phyloP scores from a whole-genome alignment of 2,329 filamentous ascomycete genomes.

The Dothideomycetidae sp. region DNA sequence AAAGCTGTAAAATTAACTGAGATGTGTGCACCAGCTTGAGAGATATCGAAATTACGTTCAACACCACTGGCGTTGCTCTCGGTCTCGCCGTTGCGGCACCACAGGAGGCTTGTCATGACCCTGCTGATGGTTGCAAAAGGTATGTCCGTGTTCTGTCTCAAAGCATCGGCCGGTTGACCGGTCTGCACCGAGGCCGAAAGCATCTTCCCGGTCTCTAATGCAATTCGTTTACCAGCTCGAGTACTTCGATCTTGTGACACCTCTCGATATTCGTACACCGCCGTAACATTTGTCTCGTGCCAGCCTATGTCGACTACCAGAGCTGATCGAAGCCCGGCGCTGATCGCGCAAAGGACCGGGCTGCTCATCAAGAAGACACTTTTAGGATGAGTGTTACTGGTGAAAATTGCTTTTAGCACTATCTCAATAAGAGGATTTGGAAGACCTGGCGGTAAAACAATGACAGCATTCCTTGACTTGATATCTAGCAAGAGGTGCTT shows the following conservation, averaged over 20 bases:
- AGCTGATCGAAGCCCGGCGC: slow-evolving; percentile 72
- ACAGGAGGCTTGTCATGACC: slow-evolving; percentile 57
- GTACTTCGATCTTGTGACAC: slow-evolving; percentile 55
- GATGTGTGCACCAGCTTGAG: slow-evolving; percentile 33
- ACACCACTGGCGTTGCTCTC: slow-evolving; percentile 24
- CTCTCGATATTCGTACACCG: slow-evolving; percentile 81
- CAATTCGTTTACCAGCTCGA: slow-evolving; percentile 58
- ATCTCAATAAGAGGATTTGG: slow-evolving; percentile 66
- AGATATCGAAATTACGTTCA: slow-evolving; percentile 17
- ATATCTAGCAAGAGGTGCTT: slow-evolving; percentile 60
- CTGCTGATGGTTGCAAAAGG: slow-evolving; percentile 71
- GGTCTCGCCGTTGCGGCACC: slow-evolving; percentile 43
- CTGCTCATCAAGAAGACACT: slow-evolving; percentile 68
- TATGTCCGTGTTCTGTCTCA: slow-evolving; percentile 15
- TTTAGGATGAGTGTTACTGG: slow-evolving; percentile 52
- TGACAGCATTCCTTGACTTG: slow-evolving; percentile 48
- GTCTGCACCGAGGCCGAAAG: slow-evolving; percentile 40
- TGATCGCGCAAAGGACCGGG: slow-evolving; percentile 58
- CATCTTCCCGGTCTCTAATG: slow-evolving; percentile 40
- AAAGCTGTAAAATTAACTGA: slow-evolving; percentile 56
- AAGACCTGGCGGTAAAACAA: slow-evolving; percentile 63
- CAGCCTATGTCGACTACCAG: slow-evolving; percentile 84
- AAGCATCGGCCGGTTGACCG: slow-evolving; percentile 23
- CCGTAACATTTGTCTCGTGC: slow-evolving; percentile 75
- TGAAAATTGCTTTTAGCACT: slow-evolving; percentile 64